Conservation (phyloP, 2,329 filamentous ascomycete genomes). For the Whalleya microplaca region DNA sequence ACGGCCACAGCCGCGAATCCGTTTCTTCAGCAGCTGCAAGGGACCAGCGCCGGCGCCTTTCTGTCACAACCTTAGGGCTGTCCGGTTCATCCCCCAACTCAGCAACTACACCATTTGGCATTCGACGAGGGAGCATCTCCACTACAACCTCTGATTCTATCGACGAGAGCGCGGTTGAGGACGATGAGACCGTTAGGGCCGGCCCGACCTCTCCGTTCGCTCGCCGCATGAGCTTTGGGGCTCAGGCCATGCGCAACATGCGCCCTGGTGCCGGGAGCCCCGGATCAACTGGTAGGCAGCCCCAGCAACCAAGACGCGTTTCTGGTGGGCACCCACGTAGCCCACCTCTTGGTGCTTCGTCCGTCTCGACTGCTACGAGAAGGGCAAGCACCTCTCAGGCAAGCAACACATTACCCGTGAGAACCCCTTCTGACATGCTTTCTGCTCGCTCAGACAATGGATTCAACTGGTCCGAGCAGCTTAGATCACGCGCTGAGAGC, state of each 20-base stretch:
- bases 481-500: constrained; percentile 89
- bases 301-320: constrained; percentile 37
- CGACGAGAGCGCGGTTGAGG: constrained; percentile 75
- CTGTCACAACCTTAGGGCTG: constrained; percentile 74
- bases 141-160: constrained; percentile 66
- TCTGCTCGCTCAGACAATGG: constrained; percentile 77
- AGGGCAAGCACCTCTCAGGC: constrained; percentile 51
- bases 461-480: constrained; percentile 97
- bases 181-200: constrained; percentile 64
- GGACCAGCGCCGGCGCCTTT: constrained; percentile 68
- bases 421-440: constrained; percentile 69
- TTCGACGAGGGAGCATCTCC: constrained; percentile 70
- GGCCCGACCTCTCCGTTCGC: constrained; percentile 75
- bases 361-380: constrained; percentile 39
- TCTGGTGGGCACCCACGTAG: constrained; percentile 33
- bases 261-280: constrained; percentile 63
- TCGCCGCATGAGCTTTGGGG: constrained; percentile 88
- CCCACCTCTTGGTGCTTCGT: constrained; percentile 43
- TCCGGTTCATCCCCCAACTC: constrained; percentile 69
- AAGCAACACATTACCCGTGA: constrained; percentile 61
- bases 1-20: constrained; percentile 31
- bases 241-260: constrained; percentile 74
- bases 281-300: constrained; percentile 64
- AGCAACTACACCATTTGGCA: constrained; percentile 52
- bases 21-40: constrained; percentile 31